Evolutionary conservation across 768 basidiomycete genomes (phyloP).

Genomic region (Psilocybe tampanensis): DNA sequence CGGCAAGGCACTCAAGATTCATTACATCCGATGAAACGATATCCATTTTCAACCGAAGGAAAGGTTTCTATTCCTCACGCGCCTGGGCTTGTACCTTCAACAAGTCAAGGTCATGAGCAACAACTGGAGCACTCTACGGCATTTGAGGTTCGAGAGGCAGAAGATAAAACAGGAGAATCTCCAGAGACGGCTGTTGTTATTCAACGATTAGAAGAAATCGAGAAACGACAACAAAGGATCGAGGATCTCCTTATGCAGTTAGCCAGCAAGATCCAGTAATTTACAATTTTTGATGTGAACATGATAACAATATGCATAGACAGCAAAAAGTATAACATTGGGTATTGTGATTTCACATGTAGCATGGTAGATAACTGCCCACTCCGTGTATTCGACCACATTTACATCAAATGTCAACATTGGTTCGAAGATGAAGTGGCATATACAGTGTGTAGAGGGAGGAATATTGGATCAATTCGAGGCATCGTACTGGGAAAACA

Average conservation of each 20-base stretch:
- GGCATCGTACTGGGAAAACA: slow-evolving; percentile 1
- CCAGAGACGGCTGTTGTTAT: slow-evolving; percentile 17
- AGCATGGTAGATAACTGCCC: too few species aligned
- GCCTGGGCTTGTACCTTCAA: slow-evolving; percentile 9
- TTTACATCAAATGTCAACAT: too few species aligned
- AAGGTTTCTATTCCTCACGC: slow-evolving; percentile 9
- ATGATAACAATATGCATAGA: too few species aligned
- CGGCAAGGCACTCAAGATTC: slow-evolving; percentile 9
- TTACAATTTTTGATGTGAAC: too few species aligned
- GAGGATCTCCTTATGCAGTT: slow-evolving; percentile 45
- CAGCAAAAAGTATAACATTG: too few species aligned
- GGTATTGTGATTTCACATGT: too few species aligned
- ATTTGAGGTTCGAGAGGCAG: slow-evolving; percentile 18
- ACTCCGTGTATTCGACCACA: too few species aligned
- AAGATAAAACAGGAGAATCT: slow-evolving; percentile 19
- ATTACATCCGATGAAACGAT: slow-evolving; percentile 8
- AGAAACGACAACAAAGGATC: slow-evolving; percentile 46
- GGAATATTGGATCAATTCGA: slow-evolving; percentile 1
- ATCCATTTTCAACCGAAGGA: slow-evolving; percentile 9
- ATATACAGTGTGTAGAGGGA: too few species aligned
- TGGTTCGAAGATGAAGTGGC: too few species aligned
- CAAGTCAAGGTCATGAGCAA: slow-evolving; percentile 17
- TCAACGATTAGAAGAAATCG: slow-evolving; percentile 24
- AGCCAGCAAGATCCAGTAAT: not conserved
- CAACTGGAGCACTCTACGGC: slow-evolving; percentile 12